A percentile compares a stretch with the other conserved stretches of the same genome.
These are phyloP conservation scores for Trichomonascus vanleenenianus DNA, from an alignment of 805 yeast species.

Conservation along the genomic window DNA sequence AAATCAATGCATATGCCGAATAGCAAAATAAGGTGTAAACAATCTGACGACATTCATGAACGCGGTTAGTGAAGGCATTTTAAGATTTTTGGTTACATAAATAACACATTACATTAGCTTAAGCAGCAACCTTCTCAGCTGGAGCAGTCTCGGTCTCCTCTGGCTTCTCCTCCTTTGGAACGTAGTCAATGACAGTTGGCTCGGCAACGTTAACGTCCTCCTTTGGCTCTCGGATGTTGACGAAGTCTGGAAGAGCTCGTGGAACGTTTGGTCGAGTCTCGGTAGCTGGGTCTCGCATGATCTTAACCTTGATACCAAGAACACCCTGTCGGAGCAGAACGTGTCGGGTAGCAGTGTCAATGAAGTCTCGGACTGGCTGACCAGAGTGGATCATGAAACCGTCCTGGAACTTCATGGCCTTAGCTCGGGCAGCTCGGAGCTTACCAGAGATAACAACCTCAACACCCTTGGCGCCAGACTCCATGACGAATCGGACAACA, in stretches of 20 bases:
- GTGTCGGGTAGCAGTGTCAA: constrained; percentile 98
- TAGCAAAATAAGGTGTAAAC: not conserved
- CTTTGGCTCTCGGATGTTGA: constrained; percentile 87
- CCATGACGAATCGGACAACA: constrained; percentile 99
- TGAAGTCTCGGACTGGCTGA: constrained; percentile 99
- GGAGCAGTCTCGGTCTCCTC: constrained; percentile 20
- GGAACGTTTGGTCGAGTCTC: constrained; percentile 32
- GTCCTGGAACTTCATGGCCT: constrained; percentile 99
- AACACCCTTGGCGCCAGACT: constrained; percentile 99
- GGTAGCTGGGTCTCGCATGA: constrained; percentile 91
- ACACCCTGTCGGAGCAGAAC: constrained; percentile 99
- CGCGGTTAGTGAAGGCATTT: not conserved
- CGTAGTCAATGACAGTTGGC: constrained; percentile 78
- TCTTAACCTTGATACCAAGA: constrained; percentile 98
- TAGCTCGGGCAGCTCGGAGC: constrained; percentile 99
- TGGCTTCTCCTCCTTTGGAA: constrained; percentile 25
- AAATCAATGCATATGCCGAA: not conserved
- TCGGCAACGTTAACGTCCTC: constrained; percentile 56
- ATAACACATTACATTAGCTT: not conserved
- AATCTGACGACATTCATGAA: not conserved
- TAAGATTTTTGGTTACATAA: not conserved
- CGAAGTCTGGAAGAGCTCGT: constrained; percentile 85
- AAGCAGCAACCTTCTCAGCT: constrained; percentile 18
- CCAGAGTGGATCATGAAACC: constrained; percentile 99
- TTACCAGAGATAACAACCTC: constrained; percentile 99